Evolutionary conservation across 177 flowering plant genomes (phyloP).

Genomic region (Vitis hybrid): DNA sequence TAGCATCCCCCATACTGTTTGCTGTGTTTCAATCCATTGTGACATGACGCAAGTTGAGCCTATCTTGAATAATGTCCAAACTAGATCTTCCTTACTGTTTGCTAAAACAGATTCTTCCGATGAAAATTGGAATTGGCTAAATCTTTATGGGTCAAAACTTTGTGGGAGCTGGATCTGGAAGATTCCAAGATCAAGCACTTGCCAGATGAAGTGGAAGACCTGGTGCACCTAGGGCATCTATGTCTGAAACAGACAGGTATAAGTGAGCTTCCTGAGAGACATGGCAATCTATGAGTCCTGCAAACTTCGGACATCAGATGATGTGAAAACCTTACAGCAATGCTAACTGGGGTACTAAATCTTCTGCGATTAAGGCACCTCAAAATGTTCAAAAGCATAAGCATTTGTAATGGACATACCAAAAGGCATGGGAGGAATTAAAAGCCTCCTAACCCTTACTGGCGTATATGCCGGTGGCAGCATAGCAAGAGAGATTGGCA

Average conservation of each 20-base stretch:
- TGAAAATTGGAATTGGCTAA: conserved; percentile 1
- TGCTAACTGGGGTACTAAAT: not conserved
- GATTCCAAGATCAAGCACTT: conserved; percentile 1
- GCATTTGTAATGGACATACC: conserved; percentile 1
- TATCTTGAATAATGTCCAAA: not conserved
- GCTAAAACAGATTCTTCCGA: not conserved
- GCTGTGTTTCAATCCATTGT: too few species aligned
- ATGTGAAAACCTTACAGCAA: not conserved
- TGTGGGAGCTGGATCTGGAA: conserved; percentile 4
- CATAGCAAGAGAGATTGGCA: conserved; percentile 13
- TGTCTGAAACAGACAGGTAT: conserved; percentile 2
- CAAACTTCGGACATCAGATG: conserved; percentile 2
- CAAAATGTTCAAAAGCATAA: not conserved
- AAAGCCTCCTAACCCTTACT: not conserved
- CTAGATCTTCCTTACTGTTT: not conserved
- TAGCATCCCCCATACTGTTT: too few species aligned
- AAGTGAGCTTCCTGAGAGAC: not conserved
- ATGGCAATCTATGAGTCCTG: not conserved
- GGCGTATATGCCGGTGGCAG: conserved; percentile 2
- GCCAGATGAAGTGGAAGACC: conserved; percentile 7
- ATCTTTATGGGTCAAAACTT: conserved; percentile 1
- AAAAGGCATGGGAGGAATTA: not conserved
- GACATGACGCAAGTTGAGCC: not conserved
- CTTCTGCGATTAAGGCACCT: conserved; percentile 6
- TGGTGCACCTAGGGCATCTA: conserved; percentile 3